phyloP scores from a whole-genome alignment of 2,329 filamentous ascomycete species.

The Aspergillus fijiensis region DNA sequence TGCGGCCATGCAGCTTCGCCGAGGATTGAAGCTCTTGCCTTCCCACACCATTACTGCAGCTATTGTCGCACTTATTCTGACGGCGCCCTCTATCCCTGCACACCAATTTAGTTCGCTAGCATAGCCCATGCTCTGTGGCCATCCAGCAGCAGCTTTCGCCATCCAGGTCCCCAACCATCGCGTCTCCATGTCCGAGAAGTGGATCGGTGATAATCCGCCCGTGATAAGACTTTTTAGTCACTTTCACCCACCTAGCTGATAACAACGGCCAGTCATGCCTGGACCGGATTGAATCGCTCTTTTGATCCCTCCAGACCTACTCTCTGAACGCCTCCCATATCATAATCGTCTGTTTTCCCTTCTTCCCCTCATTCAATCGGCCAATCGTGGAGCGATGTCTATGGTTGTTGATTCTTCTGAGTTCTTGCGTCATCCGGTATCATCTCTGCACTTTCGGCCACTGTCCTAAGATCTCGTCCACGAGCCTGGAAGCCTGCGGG shows the following conservation, averaged over 20 bases:
- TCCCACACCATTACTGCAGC: background rate
- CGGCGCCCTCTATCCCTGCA: background rate
- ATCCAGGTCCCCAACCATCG: background rate
- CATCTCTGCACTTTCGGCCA: slow-evolving; percentile 6
- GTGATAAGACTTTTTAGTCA: slow-evolving; percentile 11
- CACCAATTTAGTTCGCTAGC: background rate
- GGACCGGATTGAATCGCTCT: slow-evolving; percentile 3
- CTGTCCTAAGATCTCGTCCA: background rate
- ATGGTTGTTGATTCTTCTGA: slow-evolving; percentile 10
- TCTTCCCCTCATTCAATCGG: slow-evolving; percentile 1
- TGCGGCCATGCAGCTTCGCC: background rate
- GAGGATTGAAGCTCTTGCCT: background rate
- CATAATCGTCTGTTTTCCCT: background rate
- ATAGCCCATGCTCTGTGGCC: background rate
- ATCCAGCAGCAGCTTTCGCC: background rate
- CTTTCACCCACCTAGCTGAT: slow-evolving; percentile 5
- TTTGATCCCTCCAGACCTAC: background rate
- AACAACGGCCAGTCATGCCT: slow-evolving; percentile 3
- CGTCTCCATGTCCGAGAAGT: background rate
- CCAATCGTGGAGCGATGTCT: slow-evolving; percentile 14
- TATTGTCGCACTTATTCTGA: slow-evolving; percentile 1
- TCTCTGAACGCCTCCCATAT: background rate
- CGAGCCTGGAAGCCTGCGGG: slow-evolving; percentile 1
- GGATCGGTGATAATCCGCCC: slow-evolving; percentile 5
- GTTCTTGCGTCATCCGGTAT: slow-evolving; percentile 22